Evolutionary conservation across 2,329 filamentous ascomycete species (phyloP).

Genomic region (Paracamarosporium sp.): DNA sequence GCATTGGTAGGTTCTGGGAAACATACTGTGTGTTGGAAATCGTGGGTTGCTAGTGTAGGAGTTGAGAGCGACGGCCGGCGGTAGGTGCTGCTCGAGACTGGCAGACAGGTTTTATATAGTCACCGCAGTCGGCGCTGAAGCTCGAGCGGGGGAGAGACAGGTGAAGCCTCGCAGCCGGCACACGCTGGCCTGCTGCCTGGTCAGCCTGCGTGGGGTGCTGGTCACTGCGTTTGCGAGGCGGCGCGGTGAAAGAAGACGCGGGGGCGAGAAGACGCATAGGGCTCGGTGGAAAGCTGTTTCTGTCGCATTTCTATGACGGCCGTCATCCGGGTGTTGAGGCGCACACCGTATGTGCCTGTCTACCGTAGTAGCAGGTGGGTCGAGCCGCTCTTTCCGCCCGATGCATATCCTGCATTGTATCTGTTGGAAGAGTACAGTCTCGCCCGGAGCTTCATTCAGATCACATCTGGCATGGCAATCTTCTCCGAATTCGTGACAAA

Average conservation of each 20-base stretch:
- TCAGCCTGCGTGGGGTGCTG: slow-evolving; percentile 15
- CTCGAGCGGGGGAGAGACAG: not conserved
- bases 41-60: not conserved
- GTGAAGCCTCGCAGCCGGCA: not conserved
- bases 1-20: not conserved
- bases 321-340: not conserved
- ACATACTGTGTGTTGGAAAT: not conserved
- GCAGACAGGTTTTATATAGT: not conserved
- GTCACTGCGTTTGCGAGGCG: slow-evolving; percentile 9
- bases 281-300: not conserved
- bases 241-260: not conserved
- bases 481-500: too few species aligned
- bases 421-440: not conserved
- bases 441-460: not conserved
- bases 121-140: not conserved
- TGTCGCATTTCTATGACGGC: not conserved
- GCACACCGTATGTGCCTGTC: not conserved
- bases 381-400: not conserved
- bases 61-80: not conserved
- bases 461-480: too few species aligned
- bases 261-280: not conserved
- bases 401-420: not conserved
- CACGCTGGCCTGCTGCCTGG: slow-evolving; percentile 25
- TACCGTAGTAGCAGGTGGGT: not conserved
- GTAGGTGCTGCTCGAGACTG: not conserved